Evolutionary conservation across 257 asterid genomes (phyloP), one percentile per base, ranked within the genome.

Genomic region (Capsicum chinense): DNA sequence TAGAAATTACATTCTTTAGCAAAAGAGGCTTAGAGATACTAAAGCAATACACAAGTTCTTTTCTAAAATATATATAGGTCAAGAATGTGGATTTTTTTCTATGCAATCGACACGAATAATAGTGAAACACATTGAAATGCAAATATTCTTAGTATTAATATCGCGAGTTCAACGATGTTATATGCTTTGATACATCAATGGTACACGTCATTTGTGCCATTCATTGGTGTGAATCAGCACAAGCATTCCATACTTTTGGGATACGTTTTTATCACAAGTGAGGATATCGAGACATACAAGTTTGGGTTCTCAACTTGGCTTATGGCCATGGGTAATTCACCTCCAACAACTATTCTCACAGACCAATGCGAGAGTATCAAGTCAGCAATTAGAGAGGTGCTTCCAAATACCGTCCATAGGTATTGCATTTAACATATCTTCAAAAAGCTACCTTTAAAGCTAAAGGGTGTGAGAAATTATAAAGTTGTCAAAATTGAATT

Each of bases 351-450:
- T 7, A 80, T 81, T 0, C 16, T 81, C 12, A 81, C 44, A 0
- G 60, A 60, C 26, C 60, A 81, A n/a, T 59, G 76, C n/a, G 14
- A 44, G 37, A 44, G 57, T 19, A 60, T 62, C 2, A 42, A 16
- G 12, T 37, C 7, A 16, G 21, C 59, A 0, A 10, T 81, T 16
- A 62, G 7, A 16, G 11, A 44, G 1, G 59, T 42, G 5, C 15
- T 81, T n/a, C 62, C 44, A 35, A 3, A n/a, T 1, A 9, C 44
- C 44, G 5, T 42, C n/a, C 44, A 39, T 13, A 5, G 44, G 1
- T 81, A 35, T 60, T 62, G 42, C n/a, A 37, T 81, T 4, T 81
- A 59, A 16, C 84, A 81, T 13, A 81, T 60, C 6, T 37, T n/a
- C 17, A 37, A 5, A 6, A 81, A 81, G 39, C 33, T 81, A 1